phyloP scores from a whole-genome alignment of 805 yeast genomes.

The Huiozyma naganishii region DNA sequence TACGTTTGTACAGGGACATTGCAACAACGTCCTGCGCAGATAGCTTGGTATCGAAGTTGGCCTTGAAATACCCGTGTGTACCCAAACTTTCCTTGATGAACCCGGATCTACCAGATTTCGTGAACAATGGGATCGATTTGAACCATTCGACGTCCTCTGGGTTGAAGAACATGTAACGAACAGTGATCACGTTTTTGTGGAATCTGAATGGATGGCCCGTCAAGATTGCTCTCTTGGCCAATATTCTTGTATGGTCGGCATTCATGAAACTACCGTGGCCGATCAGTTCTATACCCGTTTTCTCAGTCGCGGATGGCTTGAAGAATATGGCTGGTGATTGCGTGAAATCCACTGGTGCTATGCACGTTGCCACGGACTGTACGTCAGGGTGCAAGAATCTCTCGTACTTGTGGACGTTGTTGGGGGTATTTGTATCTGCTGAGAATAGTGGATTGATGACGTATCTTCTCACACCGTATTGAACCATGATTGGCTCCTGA shows the following conservation, averaged over 20 bases:
- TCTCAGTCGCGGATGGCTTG: constrained; percentile 42
- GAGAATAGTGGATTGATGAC: constrained; percentile 75
- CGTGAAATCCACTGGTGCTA: constrained; percentile 78
- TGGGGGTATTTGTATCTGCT: constrained; percentile 62
- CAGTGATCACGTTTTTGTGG: constrained; percentile 82
- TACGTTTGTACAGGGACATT: constrained; percentile 87
- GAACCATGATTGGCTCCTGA: constrained; percentile 71
- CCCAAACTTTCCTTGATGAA: constrained; percentile 92
- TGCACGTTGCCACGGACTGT: constrained; percentile 68
- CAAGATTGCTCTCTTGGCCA: constrained; percentile 79
- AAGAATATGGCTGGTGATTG: constrained; percentile 79
- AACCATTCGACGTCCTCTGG: constrained; percentile 80
- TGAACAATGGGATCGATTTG: constrained; percentile 84
- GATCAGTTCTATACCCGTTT: constrained; percentile 47
- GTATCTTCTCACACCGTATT: constrained; percentile 88
- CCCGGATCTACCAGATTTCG: constrained; percentile 88
- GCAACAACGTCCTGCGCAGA: constrained; percentile 88
- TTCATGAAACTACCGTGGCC: constrained; percentile 88
- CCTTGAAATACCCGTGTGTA: constrained; percentile 96
- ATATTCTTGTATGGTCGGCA: constrained; percentile 71
- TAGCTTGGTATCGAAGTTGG: constrained; percentile 83
- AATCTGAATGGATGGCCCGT: constrained; percentile 95
- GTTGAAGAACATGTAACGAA: constrained; percentile 95
- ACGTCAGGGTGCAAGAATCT: constrained; percentile 73
- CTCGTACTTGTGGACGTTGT: constrained; percentile 80